Percentiles rank a stretch among this genome's conserved stretches.
Evolutionary conservation across 208 protist species (phyloP).

Genomic region (Lotmaria passim): DNA sequence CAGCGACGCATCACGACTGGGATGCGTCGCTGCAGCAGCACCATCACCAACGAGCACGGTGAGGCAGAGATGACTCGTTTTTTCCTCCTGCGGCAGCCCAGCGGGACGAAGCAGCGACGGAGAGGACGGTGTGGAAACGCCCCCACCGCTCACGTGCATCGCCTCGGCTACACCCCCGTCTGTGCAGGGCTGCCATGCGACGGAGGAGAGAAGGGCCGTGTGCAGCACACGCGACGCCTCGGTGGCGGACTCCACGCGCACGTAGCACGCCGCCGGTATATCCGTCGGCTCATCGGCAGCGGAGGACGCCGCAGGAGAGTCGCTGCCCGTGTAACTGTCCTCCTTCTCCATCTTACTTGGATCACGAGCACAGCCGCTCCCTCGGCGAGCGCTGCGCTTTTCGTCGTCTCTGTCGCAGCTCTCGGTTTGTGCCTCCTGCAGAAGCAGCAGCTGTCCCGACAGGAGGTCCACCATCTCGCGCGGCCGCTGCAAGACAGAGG

Average conservation of each 20-base stretch:
- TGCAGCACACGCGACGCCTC: conserved; percentile 29
- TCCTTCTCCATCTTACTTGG: no score
- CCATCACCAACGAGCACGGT: conserved; percentile 20
- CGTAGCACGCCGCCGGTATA: conserved; percentile 41
- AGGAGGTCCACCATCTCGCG: conserved; percentile 37
- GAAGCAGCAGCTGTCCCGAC: conserved; percentile 24
- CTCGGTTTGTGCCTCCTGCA: not conserved
- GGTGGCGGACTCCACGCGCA: conserved; percentile 20
- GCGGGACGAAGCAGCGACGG: conserved; percentile 9
- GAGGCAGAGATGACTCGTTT: conserved; percentile 26
- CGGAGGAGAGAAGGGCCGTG: conserved; percentile 27
- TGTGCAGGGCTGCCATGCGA: conserved; percentile 22
- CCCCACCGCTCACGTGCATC: not conserved
- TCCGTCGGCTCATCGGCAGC: conserved; percentile 27
- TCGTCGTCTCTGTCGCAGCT: not conserved
- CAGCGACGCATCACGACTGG: not conserved
- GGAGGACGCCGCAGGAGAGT: not conserved
- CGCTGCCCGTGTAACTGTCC: not conserved
- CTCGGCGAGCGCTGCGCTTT: not conserved
- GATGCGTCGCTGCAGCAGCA: not conserved
- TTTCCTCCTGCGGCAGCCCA: conserved; percentile 21
- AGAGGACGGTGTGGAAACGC: not conserved
- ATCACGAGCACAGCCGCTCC: not conserved
- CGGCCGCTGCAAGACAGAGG: conserved; percentile 31
- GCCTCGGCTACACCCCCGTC: not conserved